Evolutionary conservation across 371 early-diverging fungal species (phyloP).

Genomic region (Syncephalastrum contaminatum): DNA sequence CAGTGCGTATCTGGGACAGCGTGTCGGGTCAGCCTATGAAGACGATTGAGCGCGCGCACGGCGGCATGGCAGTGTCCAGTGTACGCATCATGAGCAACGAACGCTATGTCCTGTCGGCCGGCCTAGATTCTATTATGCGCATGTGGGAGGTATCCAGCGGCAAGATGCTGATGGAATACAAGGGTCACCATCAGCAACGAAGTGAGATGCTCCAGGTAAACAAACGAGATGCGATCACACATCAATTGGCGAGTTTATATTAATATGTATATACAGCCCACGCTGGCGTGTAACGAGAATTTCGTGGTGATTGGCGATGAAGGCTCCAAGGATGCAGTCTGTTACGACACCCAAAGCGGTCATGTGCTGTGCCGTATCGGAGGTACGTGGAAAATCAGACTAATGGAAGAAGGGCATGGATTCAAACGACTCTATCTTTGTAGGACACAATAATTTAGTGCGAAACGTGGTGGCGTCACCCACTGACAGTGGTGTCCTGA

Average conservation of each 20-base stretch:
- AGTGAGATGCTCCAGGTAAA: slow-evolving; percentile 43
- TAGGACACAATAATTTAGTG: slow-evolving; percentile 47
- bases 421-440: not conserved
- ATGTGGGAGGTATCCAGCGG: slow-evolving; percentile 87
- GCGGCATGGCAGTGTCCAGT: slow-evolving; percentile 72
- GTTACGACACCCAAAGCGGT: slow-evolving; percentile 70
- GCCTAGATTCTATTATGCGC: slow-evolving; percentile 71
- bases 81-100: slow-evolving; percentile 74
- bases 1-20: slow-evolving; percentile 87
- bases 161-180: slow-evolving; percentile 60
- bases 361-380: slow-evolving; percentile 44
- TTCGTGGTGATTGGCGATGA: slow-evolving; percentile 80
- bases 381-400: slow-evolving; percentile 12
- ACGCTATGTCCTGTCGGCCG: slow-evolving; percentile 75
- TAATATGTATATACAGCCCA: slow-evolving; percentile 30
- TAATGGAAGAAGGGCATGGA: not conserved
- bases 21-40: slow-evolving; percentile 71
- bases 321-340: slow-evolving; percentile 54
- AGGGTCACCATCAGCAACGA: slow-evolving; percentile 62
- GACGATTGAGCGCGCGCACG: slow-evolving; percentile 73
- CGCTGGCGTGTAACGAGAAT: slow-evolving; percentile 77
- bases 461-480: slow-evolving; percentile 47
- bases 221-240: not conserved
- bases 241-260: not conserved
- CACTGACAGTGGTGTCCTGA: slow-evolving; percentile 44